Percentiles rank a stretch among this genome's conserved stretches.
Evolutionary conservation across 1,139 yeast genomes (phyloP).

Genomic region (Zygoascus meyerae): DNA sequence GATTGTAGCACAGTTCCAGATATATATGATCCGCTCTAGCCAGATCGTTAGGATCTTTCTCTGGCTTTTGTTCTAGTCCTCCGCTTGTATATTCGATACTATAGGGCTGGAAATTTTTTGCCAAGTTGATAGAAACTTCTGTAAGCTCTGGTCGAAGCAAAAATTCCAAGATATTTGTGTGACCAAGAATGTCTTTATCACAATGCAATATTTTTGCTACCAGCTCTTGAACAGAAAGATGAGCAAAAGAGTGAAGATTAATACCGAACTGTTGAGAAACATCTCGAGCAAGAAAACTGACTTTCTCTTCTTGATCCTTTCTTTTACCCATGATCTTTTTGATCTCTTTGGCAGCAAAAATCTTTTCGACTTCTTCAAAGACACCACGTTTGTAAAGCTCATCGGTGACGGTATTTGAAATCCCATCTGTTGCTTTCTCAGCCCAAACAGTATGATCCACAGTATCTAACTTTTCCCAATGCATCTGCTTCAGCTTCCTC

Average conservation of each 20-base stretch:
- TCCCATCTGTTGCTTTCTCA: slow-evolving; percentile 28
- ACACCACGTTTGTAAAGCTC: slow-evolving; percentile 65
- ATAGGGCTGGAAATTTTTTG: slow-evolving; percentile 69
- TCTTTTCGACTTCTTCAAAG: slow-evolving; percentile 66
- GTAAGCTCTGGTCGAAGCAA: slow-evolving; percentile 66
- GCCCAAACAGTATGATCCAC: slow-evolving; percentile 80
- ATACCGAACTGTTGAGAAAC: slow-evolving; percentile 89
- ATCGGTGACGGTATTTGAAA: slow-evolving; percentile 39
- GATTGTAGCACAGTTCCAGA: slow-evolving; percentile 68
- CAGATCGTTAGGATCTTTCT: slow-evolving; percentile 54
- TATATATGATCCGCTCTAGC: slow-evolving; percentile 79
- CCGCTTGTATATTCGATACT: slow-evolving; percentile 44
- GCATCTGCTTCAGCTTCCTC: slow-evolving; percentile 78
- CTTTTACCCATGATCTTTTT: slow-evolving; percentile 37
- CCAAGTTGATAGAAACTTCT: slow-evolving; percentile 62
- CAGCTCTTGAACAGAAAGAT: slow-evolving; percentile 54
- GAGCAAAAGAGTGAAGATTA: slow-evolving; percentile 75
- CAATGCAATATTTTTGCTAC: slow-evolving; percentile 64
- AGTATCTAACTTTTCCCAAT: slow-evolving; percentile 76
- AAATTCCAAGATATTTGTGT: slow-evolving; percentile 72
- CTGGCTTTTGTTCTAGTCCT: slow-evolving; percentile 40
- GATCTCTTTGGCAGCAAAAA: slow-evolving; percentile 63
- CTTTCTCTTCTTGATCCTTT: slow-evolving; percentile 39
- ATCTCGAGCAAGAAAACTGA: slow-evolving; percentile 69
- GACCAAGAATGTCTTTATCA: slow-evolving; percentile 61